Evolutionary conservation across 1,284 basidiomycete species (phyloP).

Genomic region (Porogramme epimiltina): DNA sequence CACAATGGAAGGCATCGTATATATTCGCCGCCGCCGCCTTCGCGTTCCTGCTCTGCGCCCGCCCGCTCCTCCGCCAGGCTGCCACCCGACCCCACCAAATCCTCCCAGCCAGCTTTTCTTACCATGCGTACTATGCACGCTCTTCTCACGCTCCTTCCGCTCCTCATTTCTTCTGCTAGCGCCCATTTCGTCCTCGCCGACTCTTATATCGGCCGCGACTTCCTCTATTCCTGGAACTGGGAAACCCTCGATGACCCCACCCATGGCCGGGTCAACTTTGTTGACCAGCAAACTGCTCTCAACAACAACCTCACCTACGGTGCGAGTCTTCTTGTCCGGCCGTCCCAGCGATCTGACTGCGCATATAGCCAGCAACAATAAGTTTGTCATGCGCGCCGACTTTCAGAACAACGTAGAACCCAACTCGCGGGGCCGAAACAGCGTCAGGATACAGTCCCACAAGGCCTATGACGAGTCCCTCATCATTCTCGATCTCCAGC

Average conservation of each 20-base stretch:
- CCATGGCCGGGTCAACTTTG: slow-evolving; percentile 57
- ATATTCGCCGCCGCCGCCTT: slow-evolving; percentile 25
- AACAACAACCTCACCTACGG: slow-evolving; percentile 40
- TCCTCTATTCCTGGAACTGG: slow-evolving; percentile 49
- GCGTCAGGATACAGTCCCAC: slow-evolving; percentile 50
- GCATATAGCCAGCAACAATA: slow-evolving; percentile 33
- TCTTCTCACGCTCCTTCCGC: slow-evolving; percentile 18
- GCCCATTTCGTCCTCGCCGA: slow-evolving; percentile 35
- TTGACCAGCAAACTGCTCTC: slow-evolving; percentile 41
- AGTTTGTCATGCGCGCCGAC: slow-evolving; percentile 58
- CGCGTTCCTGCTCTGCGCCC: slow-evolving; percentile 31
- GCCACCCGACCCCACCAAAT: background rate
- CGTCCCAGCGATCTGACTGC: background rate
- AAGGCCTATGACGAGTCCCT: slow-evolving; percentile 45
- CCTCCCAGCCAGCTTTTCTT: background rate
- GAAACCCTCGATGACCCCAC: slow-evolving; percentile 54
- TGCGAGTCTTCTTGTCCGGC: background rate
- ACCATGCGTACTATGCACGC: slow-evolving; percentile 31
- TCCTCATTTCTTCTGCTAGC: slow-evolving; percentile 24
- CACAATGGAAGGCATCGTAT: too few relatives aligned
- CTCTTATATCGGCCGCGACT: slow-evolving; percentile 42
- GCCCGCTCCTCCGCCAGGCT: slow-evolving; percentile 1
- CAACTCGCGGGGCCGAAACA: slow-evolving; percentile 46
- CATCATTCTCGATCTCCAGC: slow-evolving; percentile 49
- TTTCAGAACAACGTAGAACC: slow-evolving; percentile 35